Base-by-base conservation (phyloP, 495 filamentous ascomycete genomes). In the Extremus antarcticus region DNA sequence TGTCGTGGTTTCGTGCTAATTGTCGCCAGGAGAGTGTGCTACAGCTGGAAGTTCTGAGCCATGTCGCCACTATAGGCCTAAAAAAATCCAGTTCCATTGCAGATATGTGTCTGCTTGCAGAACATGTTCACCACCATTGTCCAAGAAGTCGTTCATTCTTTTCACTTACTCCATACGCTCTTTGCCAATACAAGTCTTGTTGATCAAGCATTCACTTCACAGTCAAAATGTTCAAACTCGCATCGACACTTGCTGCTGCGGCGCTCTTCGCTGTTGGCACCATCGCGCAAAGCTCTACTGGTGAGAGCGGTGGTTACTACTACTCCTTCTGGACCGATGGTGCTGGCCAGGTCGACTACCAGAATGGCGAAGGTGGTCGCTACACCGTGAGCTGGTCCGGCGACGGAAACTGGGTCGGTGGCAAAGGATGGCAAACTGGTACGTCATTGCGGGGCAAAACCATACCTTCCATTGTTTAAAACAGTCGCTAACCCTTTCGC, bases 391-490 rank as follows among this genome's bases (percentile, higher is more conserved):
- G 16, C 3, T 67, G 65, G 65, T 50, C 23, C 56, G 59, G 59
- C 35, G 47, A 48, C 19, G 63, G 60, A 24, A 65, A 67, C 52
- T 59, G 60, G n/a, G 65, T 67, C 4, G 62, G 41, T 20, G 65
- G 65, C 41, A 67, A 67, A 55, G 65, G 65, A 23, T 67, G 65
- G 65, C 59, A 63, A 47, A 61, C 65, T 8, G 65, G 65, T 17
- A 54, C 52, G 16, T 51, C 50, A 52, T 59, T 19, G 38, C 23
- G 43, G 3, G 8, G n/a, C 23, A n/a, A 2, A 19, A 45, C 25
- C 21, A 20, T 10, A 9, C n/a, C 9, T 10, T 9, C 35, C 35
- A 40, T 9, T 10, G 3, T 21, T 2, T 15, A 7, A 7, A 4
- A n/a, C 21, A 15, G 7, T 22, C 11, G 22, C 49, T 51, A 11